Percentiles rank a stretch among this genome's conserved stretches.
Conservation (phyloP, 139 green algal species). For the Haematococcus lacustris region DNA sequence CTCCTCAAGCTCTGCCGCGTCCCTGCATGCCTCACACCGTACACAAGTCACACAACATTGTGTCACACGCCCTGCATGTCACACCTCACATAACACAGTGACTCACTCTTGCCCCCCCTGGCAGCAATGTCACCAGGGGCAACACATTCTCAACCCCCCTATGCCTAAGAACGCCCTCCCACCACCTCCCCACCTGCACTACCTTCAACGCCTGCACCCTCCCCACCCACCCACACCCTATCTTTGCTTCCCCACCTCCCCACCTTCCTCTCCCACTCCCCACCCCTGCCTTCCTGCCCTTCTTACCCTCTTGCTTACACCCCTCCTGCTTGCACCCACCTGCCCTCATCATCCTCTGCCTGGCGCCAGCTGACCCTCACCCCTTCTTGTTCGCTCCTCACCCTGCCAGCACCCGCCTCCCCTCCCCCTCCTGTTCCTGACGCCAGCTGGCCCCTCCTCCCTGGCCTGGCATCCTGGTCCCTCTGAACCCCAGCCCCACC, state of each 20-base stretch:
- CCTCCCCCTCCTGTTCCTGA: background rate
- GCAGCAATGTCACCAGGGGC: background rate
- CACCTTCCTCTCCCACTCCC: too few species aligned
- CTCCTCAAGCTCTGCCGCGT: constrained; percentile 68
- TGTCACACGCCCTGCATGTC: background rate
- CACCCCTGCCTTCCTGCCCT: too few species aligned
- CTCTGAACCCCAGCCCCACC: constrained; percentile 5
- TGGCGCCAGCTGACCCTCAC: too few species aligned
- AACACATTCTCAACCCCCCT: background rate
- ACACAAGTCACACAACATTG: background rate
- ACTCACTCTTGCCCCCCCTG: background rate
- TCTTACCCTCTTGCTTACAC: too few species aligned
- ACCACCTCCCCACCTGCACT: too few species aligned
- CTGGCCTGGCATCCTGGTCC: background rate
- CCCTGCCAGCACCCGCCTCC: background rate
- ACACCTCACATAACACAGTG: background rate
- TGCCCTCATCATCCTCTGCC: too few species aligned
- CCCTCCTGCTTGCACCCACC: too few species aligned
- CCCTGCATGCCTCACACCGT: constrained; percentile 15
- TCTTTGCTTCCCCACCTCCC: too few species aligned
- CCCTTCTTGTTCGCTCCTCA: background rate
- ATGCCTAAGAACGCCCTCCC: background rate
- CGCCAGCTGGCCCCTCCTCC: background rate
- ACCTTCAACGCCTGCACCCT: too few species aligned
- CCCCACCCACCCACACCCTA: too few species aligned